A percentile compares a stretch with the other conserved stretches of the same genome.
Evolutionary conservation across 2,329 filamentous ascomycete genomes (phyloP).

Genomic region (Lecanicillium sp.): DNA sequence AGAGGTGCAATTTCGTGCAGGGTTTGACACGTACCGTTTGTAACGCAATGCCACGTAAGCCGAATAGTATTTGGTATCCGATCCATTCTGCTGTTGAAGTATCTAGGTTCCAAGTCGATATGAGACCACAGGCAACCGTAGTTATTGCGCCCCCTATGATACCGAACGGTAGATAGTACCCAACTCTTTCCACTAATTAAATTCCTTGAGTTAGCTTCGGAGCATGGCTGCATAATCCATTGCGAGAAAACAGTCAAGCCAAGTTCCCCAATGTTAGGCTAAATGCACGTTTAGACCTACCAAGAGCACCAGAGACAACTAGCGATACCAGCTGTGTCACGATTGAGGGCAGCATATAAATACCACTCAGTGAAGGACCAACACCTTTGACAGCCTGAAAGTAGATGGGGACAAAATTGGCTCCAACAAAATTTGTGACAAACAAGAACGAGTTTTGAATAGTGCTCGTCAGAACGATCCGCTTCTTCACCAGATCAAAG

Average conservation of each 20-base stretch:
- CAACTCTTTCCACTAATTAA: conserved; percentile 7
- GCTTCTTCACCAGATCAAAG: conserved; percentile 28
- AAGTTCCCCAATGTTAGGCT: too few relatives aligned
- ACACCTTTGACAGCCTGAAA: conserved; percentile 36
- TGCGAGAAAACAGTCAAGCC: too few relatives aligned
- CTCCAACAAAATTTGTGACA: conserved; percentile 30
- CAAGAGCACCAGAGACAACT: conserved; percentile 23
- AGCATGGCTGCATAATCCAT: too few relatives aligned
- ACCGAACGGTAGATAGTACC: conserved; percentile 13
- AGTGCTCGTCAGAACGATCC: conserved; percentile 29
- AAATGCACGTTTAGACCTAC: conserved; percentile 23
- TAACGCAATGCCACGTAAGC: conserved; percentile 8
- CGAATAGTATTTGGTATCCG: conserved; percentile 14
- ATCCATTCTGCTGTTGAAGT: conserved; percentile 10
- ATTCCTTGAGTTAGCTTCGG: too few relatives aligned
- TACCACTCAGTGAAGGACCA: conserved; percentile 25
- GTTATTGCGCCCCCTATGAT: conserved; percentile 9
- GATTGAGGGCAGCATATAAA: conserved; percentile 32
- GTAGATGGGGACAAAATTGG: conserved; percentile 38
- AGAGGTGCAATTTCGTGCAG: too few relatives aligned
- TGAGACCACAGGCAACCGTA: conserved; percentile 11
- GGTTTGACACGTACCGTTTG: conserved; percentile 3
- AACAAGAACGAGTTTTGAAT: conserved; percentile 30
- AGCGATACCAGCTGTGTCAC: conserved; percentile 27
- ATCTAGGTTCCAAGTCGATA: conserved; percentile 7